Evolutionary conservation across 2,329 filamentous ascomycete species (phyloP).

Genomic region (Myriosclerotinia duriaeana): DNA sequence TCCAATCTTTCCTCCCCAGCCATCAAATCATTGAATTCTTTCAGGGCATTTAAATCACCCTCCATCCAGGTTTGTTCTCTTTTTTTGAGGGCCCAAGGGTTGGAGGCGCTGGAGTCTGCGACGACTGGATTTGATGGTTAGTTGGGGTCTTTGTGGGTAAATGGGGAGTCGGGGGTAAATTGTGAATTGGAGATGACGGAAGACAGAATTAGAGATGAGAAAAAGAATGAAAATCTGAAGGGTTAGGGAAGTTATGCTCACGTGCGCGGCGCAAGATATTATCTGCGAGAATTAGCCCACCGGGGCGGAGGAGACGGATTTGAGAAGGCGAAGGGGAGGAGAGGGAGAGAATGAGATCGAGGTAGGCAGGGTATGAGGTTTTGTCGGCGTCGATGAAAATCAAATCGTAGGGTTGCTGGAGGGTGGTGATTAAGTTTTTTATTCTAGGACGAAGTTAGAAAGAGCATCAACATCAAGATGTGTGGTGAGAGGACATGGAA

Average conservation of each 20-base stretch:
- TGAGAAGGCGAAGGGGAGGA: slow-evolving; percentile 33
- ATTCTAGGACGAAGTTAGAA: slow-evolving; percentile 27
- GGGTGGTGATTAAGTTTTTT: slow-evolving; percentile 23
- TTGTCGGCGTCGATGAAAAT: slow-evolving; percentile 58
- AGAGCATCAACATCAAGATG: background rate
- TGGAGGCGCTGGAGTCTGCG: slow-evolving; percentile 42
- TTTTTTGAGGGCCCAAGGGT: slow-evolving; percentile 37
- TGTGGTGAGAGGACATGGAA: too few relatives aligned
- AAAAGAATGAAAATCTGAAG: background rate
- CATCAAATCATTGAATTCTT: slow-evolving; percentile 43
- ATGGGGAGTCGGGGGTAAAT: too few relatives aligned
- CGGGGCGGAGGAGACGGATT: slow-evolving; percentile 48
- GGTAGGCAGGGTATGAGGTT: slow-evolving; percentile 51
- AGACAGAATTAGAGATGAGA: background rate
- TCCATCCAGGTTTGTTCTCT: slow-evolving; percentile 31
- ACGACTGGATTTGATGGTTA: slow-evolving; percentile 40
- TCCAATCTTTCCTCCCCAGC: slow-evolving; percentile 41
- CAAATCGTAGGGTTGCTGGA: slow-evolving; percentile 50
- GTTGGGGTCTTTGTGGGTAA: background rate
- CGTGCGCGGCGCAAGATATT: slow-evolving; percentile 51
- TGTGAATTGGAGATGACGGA: background rate
- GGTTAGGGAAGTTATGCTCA: background rate
- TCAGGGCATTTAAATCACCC: slow-evolving; percentile 57
- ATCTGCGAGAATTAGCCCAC: slow-evolving; percentile 55
- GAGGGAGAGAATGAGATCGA: slow-evolving; percentile 47